Percentiles rank a stretch among this genome's conserved stretches.
These are phyloP conservation scores for Mycena citricolor DNA, from an alignment of 1,284 basidiomycete species.

Conservation along the genomic window DNA sequence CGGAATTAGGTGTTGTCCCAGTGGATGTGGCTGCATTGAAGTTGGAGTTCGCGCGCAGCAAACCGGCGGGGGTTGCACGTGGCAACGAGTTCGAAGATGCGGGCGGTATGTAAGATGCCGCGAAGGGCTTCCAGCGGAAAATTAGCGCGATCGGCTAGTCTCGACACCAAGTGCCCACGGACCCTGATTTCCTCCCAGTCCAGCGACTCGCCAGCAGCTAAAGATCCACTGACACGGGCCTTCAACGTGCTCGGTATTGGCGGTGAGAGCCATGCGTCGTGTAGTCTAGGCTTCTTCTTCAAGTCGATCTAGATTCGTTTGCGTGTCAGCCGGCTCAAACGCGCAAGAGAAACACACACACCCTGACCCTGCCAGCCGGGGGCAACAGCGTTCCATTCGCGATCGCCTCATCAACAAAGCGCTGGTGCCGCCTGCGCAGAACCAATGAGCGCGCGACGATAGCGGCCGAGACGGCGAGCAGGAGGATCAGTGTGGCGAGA, in stretches of 20 bases:
- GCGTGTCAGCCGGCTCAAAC: too few species aligned
- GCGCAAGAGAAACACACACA: too few species aligned
- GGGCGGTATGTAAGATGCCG: conserved; percentile 34
- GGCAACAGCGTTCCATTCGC: conserved; percentile 58
- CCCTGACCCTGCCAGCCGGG: conserved; percentile 28
- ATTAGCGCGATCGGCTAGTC: background rate
- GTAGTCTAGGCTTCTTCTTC: conserved; percentile 49
- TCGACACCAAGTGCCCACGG: background rate
- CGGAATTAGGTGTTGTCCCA: too few species aligned
- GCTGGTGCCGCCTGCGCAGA: conserved; percentile 55
- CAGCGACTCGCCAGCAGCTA: conserved; percentile 24
- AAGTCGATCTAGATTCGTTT: too few species aligned
- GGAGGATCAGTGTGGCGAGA: conserved; percentile 60
- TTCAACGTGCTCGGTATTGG: conserved; percentile 10
- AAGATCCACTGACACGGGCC: conserved; percentile 5
- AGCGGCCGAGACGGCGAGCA: conserved; percentile 62
- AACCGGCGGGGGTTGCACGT: too few species aligned
- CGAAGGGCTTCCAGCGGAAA: conserved; percentile 33
- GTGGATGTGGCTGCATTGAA: too few species aligned
- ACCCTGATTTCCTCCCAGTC: conserved; percentile 41
- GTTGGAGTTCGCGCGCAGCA: too few species aligned
- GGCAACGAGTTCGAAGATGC: too few species aligned
- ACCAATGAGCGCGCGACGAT: conserved; percentile 61
- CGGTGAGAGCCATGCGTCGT: conserved; percentile 43
- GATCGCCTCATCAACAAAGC: conserved; percentile 59